Conservation (phyloP, 257 asterid genomes). For the Nicotiana undulata region DNA sequence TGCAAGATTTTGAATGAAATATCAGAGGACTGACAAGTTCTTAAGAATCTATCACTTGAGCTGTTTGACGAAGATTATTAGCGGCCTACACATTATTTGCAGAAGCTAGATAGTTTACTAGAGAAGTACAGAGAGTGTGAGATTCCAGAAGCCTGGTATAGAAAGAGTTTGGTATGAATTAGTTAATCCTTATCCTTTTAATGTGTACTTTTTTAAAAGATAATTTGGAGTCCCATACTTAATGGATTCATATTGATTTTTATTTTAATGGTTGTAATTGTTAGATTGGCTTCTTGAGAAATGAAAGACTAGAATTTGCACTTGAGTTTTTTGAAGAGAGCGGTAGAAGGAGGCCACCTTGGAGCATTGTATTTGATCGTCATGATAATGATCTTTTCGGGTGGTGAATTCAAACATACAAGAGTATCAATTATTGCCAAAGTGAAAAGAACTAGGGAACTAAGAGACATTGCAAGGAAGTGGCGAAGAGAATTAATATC, state of each 20-base stretch:
- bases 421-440: not conserved
- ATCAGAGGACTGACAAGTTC: too few relatives aligned
- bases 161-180: not conserved
- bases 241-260: not conserved
- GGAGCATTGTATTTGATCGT: not conserved
- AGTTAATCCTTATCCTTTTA: not conserved
- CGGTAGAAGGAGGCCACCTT: not conserved
- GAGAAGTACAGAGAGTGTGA: not conserved
- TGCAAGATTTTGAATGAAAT: too few relatives aligned
- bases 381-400: not conserved
- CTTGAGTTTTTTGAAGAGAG: not conserved
- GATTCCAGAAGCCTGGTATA: not conserved
- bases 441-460: not conserved
- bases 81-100: too few relatives aligned
- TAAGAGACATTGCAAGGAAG: not conserved
- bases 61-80: too few relatives aligned
- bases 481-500: not conserved
- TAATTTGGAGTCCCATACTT: too few relatives aligned
- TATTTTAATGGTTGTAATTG: not conserved
- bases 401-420: not conserved
- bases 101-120: too few relatives aligned
- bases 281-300: not conserved
- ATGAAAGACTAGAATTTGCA: not conserved
- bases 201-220: not conserved
- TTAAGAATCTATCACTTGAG: too few relatives aligned